Conservation (phyloP, 2,329 filamentous ascomycete genomes). For the Sporothrix protearum region DNA sequence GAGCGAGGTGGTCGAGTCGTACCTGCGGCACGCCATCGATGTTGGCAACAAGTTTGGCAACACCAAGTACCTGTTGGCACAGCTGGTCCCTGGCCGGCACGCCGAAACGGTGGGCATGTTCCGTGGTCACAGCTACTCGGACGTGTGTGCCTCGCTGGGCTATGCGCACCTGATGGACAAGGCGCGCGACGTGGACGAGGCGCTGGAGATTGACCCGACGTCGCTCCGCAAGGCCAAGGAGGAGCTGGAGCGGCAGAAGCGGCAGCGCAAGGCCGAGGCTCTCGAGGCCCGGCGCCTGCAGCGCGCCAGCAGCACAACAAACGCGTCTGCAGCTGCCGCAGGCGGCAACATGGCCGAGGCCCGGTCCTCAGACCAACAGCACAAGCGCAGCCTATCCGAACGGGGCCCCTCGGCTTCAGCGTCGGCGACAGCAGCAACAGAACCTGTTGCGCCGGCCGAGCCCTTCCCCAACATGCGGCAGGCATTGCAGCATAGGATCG, state of each 20-base stretch:
- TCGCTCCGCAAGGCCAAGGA: conserved; percentile 40
- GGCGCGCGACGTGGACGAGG: conserved; percentile 63
- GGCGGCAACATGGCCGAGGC: conserved; percentile 47
- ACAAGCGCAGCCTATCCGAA: conserved; percentile 32
- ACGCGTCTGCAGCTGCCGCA: conserved; percentile 41
- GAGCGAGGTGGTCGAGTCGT: conserved; percentile 72
- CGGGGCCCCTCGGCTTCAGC: conserved; percentile 30
- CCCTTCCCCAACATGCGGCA: conserved; percentile 2
- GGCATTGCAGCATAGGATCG: conserved; percentile 6
- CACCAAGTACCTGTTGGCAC: conserved; percentile 84
- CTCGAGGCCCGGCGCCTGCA: conserved; percentile 12
- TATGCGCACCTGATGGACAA: conserved; percentile 56
- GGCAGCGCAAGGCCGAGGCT: conserved; percentile 11
- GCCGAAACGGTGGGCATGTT: conserved; percentile 60
- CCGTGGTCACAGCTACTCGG: conserved; percentile 65
- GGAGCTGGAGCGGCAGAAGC: conserved; percentile 21
- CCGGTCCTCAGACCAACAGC: conserved; percentile 28
- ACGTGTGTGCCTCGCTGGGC: conserved; percentile 62
- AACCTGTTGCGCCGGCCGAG: background rate
- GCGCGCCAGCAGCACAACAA: background rate
- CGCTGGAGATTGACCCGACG: conserved; percentile 55
- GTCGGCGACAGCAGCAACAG: background rate
- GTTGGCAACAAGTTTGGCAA: conserved; percentile 86
- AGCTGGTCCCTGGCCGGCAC: conserved; percentile 80
- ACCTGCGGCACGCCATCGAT: conserved; percentile 68